Evolutionary conservation across 2,329 filamentous ascomycete genomes (phyloP), one percentile per base, ranked within the genome.

Genomic region (Shiraia bambusicola): DNA sequence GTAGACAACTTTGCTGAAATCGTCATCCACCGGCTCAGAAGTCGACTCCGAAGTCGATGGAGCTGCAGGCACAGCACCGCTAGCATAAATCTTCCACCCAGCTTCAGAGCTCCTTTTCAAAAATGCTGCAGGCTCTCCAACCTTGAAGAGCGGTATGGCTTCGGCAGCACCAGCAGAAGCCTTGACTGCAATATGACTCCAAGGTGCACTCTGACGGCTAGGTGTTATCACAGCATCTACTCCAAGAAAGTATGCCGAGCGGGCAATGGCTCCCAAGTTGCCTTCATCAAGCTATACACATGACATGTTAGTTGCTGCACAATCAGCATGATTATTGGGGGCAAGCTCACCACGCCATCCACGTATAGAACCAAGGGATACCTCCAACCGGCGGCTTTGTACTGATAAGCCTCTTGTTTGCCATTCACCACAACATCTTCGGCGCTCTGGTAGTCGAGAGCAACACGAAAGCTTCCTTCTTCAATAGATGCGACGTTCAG

Each of bases 171-270:
- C 93, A 0, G 89, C 84, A 1, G 91, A 90, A 0, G 92, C 87
- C 68, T 97, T 97, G 46, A 95, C 78, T 0, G 88, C 84, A 7
- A 91, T 80, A 0, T 89, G 79, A 6, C 84, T 87, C 46, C 96
- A 74, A 0, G 83, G 79, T 0, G 91, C 87, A 12, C 86, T 82
- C 8, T 69, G 85, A 45, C 82, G 80, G 22, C 79, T 83, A 2
- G 88, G 87, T 40, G 95, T 82, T 2, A 83, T 82, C 14, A 98
- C 80, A 4, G 88, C 91, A 40, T 91, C 87, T 5, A 88, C 85
- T 15, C 92, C 92, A n/a, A 97, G 80, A 67, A 93, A 97, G 59
- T 88, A 86, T 2, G 90, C 89, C 5, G 88, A 88, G 26, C 93
- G 86, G 30, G 97, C 77, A 45, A 97, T 92, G 15, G 84, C 89